Evolutionary conservation across 345 rosid species (phyloP).

Genomic region (Lepidium didymum): DNA sequence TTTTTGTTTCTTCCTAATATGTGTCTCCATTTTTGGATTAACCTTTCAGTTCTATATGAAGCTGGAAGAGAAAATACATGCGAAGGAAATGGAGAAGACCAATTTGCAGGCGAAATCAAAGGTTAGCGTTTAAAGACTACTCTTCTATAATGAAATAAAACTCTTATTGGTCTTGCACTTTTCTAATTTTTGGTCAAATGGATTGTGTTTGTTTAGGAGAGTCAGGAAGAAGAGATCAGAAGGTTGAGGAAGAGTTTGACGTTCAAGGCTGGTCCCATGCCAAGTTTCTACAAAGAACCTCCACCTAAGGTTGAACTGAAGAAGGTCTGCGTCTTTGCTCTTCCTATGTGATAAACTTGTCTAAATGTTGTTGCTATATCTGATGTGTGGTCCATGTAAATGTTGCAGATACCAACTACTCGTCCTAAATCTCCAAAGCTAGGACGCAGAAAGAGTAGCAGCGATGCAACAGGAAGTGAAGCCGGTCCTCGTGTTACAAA

Average conservation of each 20-base stretch:
- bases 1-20: not conserved
- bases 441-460: slow-evolving; percentile 65
- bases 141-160: not conserved
- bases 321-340: slow-evolving; percentile 48
- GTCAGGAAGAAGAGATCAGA: slow-evolving; percentile 87
- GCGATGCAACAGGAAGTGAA: slow-evolving; percentile 37
- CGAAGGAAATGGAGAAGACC: slow-evolving; percentile 73
- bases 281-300: slow-evolving; percentile 93
- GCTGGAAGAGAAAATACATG: slow-evolving; percentile 91
- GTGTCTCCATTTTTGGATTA: not conserved
- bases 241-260: slow-evolving; percentile 83
- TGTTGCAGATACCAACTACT: slow-evolving; percentile 74
- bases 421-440: slow-evolving; percentile 89
- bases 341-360: slow-evolving; percentile 1
- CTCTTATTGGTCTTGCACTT: not conserved
- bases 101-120: slow-evolving; percentile 86
- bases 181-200: not conserved
- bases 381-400: not conserved
- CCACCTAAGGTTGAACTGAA: slow-evolving; percentile 84
- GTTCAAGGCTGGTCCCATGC: slow-evolving; percentile 96
- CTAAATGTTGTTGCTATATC: not conserved
- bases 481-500: slow-evolving; percentile 31
- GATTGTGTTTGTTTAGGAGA: slow-evolving; percentile 51
- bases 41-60: slow-evolving; percentile 67
- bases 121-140: slow-evolving; percentile 32